phyloP scores from a whole-genome alignment of 192 early-diverging fungal species.

The Umbelopsis isabellina region DNA sequence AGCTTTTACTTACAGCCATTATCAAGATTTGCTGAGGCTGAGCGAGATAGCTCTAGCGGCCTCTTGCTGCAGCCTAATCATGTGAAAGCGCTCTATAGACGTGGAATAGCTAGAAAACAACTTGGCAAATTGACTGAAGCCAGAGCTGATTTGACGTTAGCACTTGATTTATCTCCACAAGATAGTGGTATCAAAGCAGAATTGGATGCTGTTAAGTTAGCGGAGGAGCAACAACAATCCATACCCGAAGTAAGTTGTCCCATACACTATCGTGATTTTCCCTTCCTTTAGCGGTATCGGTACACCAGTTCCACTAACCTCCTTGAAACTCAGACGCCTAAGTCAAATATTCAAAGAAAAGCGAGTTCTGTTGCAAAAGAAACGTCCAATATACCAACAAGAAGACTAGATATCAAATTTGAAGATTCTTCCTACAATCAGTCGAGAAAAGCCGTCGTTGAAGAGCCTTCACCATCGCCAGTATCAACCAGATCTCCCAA shows the following conservation, averaged over 20 bases:
- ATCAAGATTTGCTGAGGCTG: slow-evolving; percentile 62
- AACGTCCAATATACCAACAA: not conserved
- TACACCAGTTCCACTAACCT: too few relatives aligned
- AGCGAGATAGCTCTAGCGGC: slow-evolving; percentile 66
- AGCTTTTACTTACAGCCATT: not conserved
- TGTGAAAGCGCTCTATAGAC: slow-evolving; percentile 80
- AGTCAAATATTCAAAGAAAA: too few relatives aligned
- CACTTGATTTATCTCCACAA: not conserved
- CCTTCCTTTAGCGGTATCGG: not conserved
- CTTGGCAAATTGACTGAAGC: slow-evolving; percentile 58
- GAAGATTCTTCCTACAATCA: not conserved
- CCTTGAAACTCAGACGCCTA: not conserved
- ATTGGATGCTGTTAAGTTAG: slow-evolving; percentile 6
- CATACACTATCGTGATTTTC: not conserved
- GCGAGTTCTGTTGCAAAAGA: too few relatives aligned
- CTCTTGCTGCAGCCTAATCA: slow-evolving; percentile 66
- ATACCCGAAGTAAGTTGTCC: not conserved
- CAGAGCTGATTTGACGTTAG: slow-evolving; percentile 36
- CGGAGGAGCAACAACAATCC: not conserved
- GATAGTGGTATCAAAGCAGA: not conserved
- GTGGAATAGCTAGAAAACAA: slow-evolving; percentile 65
- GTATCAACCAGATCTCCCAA: not conserved
- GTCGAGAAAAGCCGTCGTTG: too few relatives aligned
- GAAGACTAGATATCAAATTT: not conserved
- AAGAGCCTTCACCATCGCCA: not conserved